Evolutionary conservation across 257 asterid genomes (phyloP).

Genomic region (Ligustrum vulgare): DNA sequence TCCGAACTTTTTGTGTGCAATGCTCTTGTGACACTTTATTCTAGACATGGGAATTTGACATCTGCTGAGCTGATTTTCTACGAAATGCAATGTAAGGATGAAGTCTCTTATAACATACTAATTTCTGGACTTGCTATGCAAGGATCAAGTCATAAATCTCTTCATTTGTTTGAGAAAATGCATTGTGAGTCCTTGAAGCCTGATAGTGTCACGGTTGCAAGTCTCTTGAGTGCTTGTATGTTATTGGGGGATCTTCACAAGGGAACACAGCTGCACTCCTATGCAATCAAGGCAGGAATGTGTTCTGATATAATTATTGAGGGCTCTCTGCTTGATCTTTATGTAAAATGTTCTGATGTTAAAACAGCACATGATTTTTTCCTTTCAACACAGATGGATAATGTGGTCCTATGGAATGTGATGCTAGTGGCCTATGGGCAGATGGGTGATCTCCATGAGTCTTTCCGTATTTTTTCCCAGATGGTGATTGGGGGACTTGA

Average conservation of each 20-base stretch:
- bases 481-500: conserved; percentile 60
- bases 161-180: conserved; percentile 69
- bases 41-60: conserved; percentile 49
- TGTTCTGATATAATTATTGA: conserved; percentile 67
- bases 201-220: conserved; percentile 73
- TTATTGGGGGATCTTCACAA: conserved; percentile 56
- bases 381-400: conserved; percentile 48
- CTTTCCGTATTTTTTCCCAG: conserved; percentile 49
- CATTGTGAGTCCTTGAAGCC: conserved; percentile 57
- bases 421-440: conserved; percentile 91
- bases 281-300: conserved; percentile 75
- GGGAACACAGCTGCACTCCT: conserved; percentile 75
- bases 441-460: conserved; percentile 62
- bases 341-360: conserved; percentile 73
- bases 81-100: conserved; percentile 60
- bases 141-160: conserved; percentile 57
- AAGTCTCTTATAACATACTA: conserved; percentile 71
- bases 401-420: conserved; percentile 85
- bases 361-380: conserved; percentile 63
- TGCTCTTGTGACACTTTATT: conserved; percentile 73
- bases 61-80: conserved; percentile 61
- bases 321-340: conserved; percentile 85
- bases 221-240: conserved; percentile 65
- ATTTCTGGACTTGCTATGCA: conserved; percentile 69
- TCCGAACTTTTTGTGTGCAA: conserved; percentile 72